Evolutionary conservation across 2,329 filamentous ascomycete genomes (phyloP), one percentile per base, ranked within the genome.

Genomic region (Grosmannia serpens): DNA sequence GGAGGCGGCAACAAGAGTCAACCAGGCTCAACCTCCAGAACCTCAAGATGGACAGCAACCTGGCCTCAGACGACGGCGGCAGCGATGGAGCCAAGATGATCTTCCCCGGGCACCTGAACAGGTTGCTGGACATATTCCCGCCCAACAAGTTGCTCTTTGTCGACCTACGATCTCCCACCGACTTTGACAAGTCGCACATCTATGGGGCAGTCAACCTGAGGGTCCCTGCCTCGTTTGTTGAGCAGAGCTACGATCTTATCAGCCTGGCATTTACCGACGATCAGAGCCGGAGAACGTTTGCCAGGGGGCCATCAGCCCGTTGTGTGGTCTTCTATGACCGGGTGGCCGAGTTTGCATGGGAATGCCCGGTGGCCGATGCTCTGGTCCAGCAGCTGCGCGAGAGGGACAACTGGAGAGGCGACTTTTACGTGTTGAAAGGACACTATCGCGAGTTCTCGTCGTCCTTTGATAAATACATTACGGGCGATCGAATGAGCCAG

Each of bases 301-400:
- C 72, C 15, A 72, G 71, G 46, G 81, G 77, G 73, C 70, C 70
- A 26, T 71, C 72, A 24, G 73, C 74, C 53, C 74, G 71, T 35
- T 81, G 75, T 59, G 67, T 82, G 10, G 71, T 82, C 4, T 78
- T 82, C 61, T 82, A 82, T 64, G 76, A 78, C 57, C 72, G 76
- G 17, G 72, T 75, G 1, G 65, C 79, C 15, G 77, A 81, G 57
- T 76, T 72, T 53, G 64, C 73, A 1, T 77, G 75, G 73, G 78
- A 81, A 59, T 80, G 78, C 46, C 78, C 78, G 0, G 66, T 74
- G 2, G 78, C 79, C 3, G 72, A 74, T 17, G 67, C 73, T 0
- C 64, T 83, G 2, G 66, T 73, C 24, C 66, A 72, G 46, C 79
- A 78, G 60, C 70, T 83, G 56, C 73, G 69, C 55, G 35, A 58